These are phyloP conservation scores for Mariannaea sp. DNA, from an alignment of 2,329 filamentous ascomycete genomes.

Conservation along the genomic window DNA sequence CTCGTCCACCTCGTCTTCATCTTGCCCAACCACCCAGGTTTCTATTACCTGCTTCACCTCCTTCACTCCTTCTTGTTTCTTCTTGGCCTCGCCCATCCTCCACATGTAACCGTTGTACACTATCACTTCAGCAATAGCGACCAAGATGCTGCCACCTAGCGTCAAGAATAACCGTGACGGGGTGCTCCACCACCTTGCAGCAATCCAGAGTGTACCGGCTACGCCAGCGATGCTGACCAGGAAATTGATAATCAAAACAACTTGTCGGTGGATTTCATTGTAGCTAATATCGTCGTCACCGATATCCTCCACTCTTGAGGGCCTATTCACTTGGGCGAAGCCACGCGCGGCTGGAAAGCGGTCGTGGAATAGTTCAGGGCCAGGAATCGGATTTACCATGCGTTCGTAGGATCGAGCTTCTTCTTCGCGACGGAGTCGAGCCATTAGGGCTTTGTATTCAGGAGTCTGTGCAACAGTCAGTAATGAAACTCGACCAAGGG, in stretches of 20 bases:
- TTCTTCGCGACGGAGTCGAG: conserved; percentile 78
- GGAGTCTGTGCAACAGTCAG: conserved; percentile 58
- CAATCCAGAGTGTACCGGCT: conserved; percentile 77
- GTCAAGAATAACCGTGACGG: conserved; percentile 72
- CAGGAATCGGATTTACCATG: conserved; percentile 68
- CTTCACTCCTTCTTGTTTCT: conserved; percentile 60
- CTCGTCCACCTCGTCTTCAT: conserved; percentile 34
- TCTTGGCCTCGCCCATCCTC: conserved; percentile 70
- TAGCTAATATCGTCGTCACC: conserved; percentile 70
- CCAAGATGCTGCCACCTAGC: conserved; percentile 69
- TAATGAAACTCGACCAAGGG: background rate
- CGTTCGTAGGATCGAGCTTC: conserved; percentile 82
- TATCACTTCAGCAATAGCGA: conserved; percentile 76
- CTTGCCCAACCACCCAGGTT: conserved; percentile 68
- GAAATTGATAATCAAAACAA: conserved; percentile 88
- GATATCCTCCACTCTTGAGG: conserved; percentile 50
- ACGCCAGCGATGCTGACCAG: conserved; percentile 83
- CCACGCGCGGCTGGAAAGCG: conserved; percentile 62
- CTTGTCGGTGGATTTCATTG: conserved; percentile 77
- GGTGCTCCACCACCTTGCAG: conserved; percentile 75
- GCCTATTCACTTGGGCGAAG: conserved; percentile 60
- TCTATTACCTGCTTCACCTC: conserved; percentile 73
- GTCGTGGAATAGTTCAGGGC: conserved; percentile 62
- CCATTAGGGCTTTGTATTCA: conserved; percentile 89
- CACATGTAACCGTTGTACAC: conserved; percentile 78